Percentiles rank a stretch among this genome's conserved stretches.
Conservation (phyloP, 2,329 filamentous ascomycete genomes). For the Colletotrichum endophyticum region DNA sequence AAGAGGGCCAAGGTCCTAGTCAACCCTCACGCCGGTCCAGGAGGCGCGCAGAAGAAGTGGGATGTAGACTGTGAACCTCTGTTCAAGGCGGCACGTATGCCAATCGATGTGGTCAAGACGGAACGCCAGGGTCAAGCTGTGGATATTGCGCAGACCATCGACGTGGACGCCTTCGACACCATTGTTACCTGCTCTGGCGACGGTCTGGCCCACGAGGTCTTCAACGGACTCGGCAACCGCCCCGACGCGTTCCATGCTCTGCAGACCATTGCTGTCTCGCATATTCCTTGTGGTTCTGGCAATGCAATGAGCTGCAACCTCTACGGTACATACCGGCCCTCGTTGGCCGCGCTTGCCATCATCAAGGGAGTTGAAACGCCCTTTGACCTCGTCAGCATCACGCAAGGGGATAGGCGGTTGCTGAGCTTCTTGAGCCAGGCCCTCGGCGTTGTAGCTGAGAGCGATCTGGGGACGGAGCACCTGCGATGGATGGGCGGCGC, state of each 20-base stretch:
- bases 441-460: conserved; percentile 88
- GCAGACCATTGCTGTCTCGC: conserved; percentile 77
- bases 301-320: conserved; percentile 94
- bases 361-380: conserved; percentile 88
- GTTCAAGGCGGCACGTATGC: conserved; percentile 80
- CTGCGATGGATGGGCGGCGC: conserved; percentile 90
- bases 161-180: conserved; percentile 82
- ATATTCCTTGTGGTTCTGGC: conserved; percentile 90
- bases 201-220: conserved; percentile 89
- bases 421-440: conserved; percentile 92
- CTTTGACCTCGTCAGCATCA: conserved; percentile 86
- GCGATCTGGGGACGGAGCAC: conserved; percentile 87
- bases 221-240: conserved; percentile 86
- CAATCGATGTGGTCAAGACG: conserved; percentile 76
- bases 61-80: conserved; percentile 78
- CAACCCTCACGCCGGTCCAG: conserved; percentile 90
- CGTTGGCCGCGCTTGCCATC: conserved; percentile 79
- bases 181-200: conserved; percentile 92
- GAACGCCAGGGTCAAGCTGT: conserved; percentile 77
- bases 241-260: conserved; percentile 77
- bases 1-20: conserved; percentile 88
- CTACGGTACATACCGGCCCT: conserved; percentile 78
- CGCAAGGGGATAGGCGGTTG: conserved; percentile 75
- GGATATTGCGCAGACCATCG: conserved; percentile 75
- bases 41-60: conserved; percentile 76